A percentile compares a stretch with the other conserved stretches of the same genome.
phyloP scores from a whole-genome alignment of 768 basidiomycete genomes.

The Paxillus rubicundulus region DNA sequence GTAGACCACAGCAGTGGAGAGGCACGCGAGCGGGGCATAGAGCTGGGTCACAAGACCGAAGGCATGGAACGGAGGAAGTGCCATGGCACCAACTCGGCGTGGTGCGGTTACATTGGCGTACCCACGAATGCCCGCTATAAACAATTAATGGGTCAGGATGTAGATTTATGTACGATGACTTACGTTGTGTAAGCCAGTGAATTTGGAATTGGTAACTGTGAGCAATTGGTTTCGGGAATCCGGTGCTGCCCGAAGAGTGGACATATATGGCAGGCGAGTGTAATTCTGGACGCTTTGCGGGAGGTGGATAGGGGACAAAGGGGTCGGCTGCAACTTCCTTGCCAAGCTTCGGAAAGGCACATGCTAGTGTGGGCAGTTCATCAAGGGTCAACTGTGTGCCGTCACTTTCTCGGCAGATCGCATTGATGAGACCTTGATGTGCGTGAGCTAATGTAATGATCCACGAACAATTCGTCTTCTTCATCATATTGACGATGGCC shows the following conservation, averaged over 20 bases:
- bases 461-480: conserved; percentile 16
- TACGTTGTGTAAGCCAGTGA: conserved; percentile 38
- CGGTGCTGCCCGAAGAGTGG: conserved; percentile 51
- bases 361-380: conserved; percentile 18
- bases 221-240: conserved; percentile 45
- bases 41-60: conserved; percentile 18
- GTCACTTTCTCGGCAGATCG: background rate
- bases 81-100: conserved; percentile 26
- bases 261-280: conserved; percentile 42
- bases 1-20: conserved; percentile 15
- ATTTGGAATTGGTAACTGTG: conserved; percentile 33
- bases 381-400: conserved; percentile 6
- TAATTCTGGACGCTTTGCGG: conserved; percentile 14
- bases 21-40: too few relatives aligned
- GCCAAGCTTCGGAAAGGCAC: conserved; percentile 43
- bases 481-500: conserved; percentile 32
- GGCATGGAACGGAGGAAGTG: conserved; percentile 40
- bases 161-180: conserved; percentile 2
- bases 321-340: conserved; percentile 22
- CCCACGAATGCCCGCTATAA: conserved; percentile 1
- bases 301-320: conserved; percentile 20
- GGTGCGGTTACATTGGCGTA: conserved; percentile 10
- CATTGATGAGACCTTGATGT: conserved; percentile 17
- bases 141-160: background rate
- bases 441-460: conserved; percentile 19